Evolutionary conservation across 768 basidiomycete species (phyloP).

Genomic region (Suillus hirtellus): DNA sequence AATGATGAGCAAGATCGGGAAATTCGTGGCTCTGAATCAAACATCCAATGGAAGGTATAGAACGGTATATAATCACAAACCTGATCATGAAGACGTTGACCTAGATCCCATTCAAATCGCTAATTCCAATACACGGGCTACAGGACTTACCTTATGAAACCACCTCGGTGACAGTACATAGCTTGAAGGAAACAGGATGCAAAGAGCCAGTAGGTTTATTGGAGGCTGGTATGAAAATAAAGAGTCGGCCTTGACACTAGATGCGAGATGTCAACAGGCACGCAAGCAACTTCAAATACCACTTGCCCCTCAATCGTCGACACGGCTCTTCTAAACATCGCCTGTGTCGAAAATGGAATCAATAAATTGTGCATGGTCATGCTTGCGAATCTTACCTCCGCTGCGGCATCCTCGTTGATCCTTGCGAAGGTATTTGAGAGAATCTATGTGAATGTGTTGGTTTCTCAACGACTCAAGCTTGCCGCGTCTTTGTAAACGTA

Average conservation of each 20-base stretch:
- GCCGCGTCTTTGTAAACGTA: conserved; percentile 36
- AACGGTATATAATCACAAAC: conserved; percentile 33
- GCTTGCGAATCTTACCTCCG: conserved; percentile 57
- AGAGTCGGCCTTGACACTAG: conserved; percentile 83
- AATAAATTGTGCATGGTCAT: background rate
- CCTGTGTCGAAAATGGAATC: conserved; percentile 43
- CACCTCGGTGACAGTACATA: conserved; percentile 89
- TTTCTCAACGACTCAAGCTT: conserved; percentile 7
- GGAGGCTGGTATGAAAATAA: conserved; percentile 95
- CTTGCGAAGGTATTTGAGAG: conserved; percentile 93
- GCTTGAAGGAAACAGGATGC: conserved; percentile 83
- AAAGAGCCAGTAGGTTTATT: conserved; percentile 84
- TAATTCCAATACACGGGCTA: conserved; percentile 12
- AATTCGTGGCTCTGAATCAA: conserved; percentile 64
- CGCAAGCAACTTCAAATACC: conserved; percentile 11
- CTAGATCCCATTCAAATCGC: conserved; percentile 37
- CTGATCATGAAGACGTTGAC: conserved; percentile 89
- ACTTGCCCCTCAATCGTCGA: conserved; percentile 88
- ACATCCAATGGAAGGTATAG: background rate
- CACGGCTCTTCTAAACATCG: conserved; percentile 94
- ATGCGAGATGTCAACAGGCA: conserved; percentile 15
- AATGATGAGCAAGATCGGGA: conserved; percentile 79
- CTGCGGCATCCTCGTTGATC: conserved; percentile 90
- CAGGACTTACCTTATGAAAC: conserved; percentile 85
- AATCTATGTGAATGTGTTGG: conserved; percentile 54